Conservation (phyloP, 1,139 yeast genomes). For the Sugiyamaella grinbergsii region DNA sequence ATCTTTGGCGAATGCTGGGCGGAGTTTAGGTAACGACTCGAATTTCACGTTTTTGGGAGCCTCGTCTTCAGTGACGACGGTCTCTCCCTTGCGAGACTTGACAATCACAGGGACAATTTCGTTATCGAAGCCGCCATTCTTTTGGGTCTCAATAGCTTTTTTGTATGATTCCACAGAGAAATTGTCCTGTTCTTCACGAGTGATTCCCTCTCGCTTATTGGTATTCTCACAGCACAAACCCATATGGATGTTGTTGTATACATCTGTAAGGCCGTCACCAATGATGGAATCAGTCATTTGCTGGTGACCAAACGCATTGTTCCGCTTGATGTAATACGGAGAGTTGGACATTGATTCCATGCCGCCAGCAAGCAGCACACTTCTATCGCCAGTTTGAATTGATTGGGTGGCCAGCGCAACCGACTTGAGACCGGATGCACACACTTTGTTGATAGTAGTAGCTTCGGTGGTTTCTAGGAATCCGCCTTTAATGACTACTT, state of each 20-base stretch:
- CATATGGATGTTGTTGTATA: constrained; percentile 58
- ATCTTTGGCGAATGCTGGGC: constrained; percentile 85
- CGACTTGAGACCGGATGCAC: constrained; percentile 63
- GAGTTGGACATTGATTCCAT: constrained; percentile 65
- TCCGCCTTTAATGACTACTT: constrained; percentile 62
- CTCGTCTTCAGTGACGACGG: constrained; percentile 57
- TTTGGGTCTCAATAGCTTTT: constrained; percentile 52
- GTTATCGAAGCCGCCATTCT: constrained; percentile 51
- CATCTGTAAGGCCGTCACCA: constrained; percentile 61
- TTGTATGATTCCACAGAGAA: constrained; percentile 56
- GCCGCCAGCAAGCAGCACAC: constrained; percentile 61
- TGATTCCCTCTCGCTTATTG: constrained; percentile 52
- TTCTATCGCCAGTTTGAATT: constrained; percentile 56
- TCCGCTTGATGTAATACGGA: constrained; percentile 50
- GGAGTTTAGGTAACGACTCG: constrained; percentile 65
- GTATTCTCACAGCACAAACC: constrained; percentile 67
- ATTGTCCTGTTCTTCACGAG: constrained; percentile 60
- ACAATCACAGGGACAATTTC: constrained; percentile 59
- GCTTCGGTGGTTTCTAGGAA: constrained; percentile 56
- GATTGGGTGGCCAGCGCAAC: constrained; percentile 58
- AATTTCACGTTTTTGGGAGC: constrained; percentile 71
- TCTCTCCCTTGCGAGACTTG: constrained; percentile 57
- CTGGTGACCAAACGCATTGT: constrained; percentile 55
- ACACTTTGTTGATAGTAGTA: constrained; percentile 61
- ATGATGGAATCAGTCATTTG: constrained; percentile 55